These are phyloP conservation scores for Neurospora sublineolata DNA, from an alignment of 495 filamentous ascomycete species.

Conservation along the genomic window DNA sequence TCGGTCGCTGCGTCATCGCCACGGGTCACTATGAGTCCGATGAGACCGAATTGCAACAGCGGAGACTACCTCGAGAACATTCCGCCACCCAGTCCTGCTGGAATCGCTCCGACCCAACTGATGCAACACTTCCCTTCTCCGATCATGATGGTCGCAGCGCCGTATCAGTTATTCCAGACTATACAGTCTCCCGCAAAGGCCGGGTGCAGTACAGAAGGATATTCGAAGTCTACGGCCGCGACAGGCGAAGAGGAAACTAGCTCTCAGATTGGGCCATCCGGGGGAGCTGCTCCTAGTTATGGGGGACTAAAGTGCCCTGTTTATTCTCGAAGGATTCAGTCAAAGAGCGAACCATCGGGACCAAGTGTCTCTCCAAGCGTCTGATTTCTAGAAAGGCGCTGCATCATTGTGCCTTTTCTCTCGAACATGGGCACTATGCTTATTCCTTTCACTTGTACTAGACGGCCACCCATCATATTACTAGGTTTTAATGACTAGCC, in stretches of 20 bases:
- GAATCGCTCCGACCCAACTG: neutral
- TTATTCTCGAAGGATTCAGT: slow-evolving; percentile 22
- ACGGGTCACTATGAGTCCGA: slow-evolving; percentile 2
- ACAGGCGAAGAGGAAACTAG: slow-evolving; percentile 1
- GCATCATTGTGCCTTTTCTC: neutral
- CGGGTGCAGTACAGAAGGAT: neutral
- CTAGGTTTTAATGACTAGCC: neutral
- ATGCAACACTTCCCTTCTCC: slow-evolving; percentile 12
- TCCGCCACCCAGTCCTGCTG: slow-evolving; percentile 1
- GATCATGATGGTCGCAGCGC: slow-evolving; percentile 9
- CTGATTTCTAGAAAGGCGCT: neutral
- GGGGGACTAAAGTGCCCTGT: slow-evolving; percentile 13
- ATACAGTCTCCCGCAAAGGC: neutral
- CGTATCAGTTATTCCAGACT: slow-evolving; percentile 8
- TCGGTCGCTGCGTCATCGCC: slow-evolving; percentile 8
- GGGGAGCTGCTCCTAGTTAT: neutral
- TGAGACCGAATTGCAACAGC: slow-evolving; percentile 2
- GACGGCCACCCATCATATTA: neutral
- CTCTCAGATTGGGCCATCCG: neutral
- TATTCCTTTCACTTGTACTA: neutral
- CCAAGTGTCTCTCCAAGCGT: neutral
- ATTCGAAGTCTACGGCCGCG: neutral
- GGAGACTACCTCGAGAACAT: slow-evolving; percentile 2
- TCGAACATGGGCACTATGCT: neutral
- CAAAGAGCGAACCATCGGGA: slow-evolving; percentile 22